Evolutionary conservation across 2,329 filamentous ascomycete species (phyloP).

Genomic region (Stagonosporopsis cucurbitacearum): DNA sequence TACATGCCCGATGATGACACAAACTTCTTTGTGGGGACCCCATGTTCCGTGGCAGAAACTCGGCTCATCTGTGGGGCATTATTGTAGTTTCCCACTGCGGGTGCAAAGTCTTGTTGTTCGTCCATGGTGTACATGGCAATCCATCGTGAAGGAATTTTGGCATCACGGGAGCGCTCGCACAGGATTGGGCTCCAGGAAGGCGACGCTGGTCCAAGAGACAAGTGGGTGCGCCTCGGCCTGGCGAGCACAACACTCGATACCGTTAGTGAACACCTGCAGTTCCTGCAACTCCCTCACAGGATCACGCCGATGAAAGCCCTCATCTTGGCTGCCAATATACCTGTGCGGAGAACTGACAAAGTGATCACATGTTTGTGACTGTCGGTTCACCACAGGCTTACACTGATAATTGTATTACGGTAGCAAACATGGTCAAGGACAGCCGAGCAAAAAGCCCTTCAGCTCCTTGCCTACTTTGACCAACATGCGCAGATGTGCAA

Average conservation of each 20-base stretch:
- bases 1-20: slow-evolving; percentile 12
- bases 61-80: slow-evolving; percentile 24
- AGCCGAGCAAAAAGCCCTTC: not conserved
- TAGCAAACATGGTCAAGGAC: not conserved
- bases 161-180: slow-evolving; percentile 10
- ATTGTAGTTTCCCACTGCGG: slow-evolving; percentile 7
- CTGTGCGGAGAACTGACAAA: not conserved
- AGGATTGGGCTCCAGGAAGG: slow-evolving; percentile 1
- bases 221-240: not conserved
- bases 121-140: slow-evolving; percentile 10
- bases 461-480: not conserved
- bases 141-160: not conserved
- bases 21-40: slow-evolving; percentile 9
- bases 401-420: not conserved
- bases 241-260: not conserved
- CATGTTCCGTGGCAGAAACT: slow-evolving; percentile 24
- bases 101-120: slow-evolving; percentile 14
- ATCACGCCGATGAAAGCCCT: not conserved
- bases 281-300: slow-evolving; percentile 3
- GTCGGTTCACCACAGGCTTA: not conserved
- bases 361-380: not conserved
- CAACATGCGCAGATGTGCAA: not conserved
- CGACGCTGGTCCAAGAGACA: slow-evolving; percentile 6
- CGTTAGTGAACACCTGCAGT: slow-evolving; percentile 2
- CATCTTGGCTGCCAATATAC: slow-evolving; percentile 1